Conservation (phyloP, 1,284 basidiomycete genomes). For the Cutaneotrichosporon spelunceum region DNA sequence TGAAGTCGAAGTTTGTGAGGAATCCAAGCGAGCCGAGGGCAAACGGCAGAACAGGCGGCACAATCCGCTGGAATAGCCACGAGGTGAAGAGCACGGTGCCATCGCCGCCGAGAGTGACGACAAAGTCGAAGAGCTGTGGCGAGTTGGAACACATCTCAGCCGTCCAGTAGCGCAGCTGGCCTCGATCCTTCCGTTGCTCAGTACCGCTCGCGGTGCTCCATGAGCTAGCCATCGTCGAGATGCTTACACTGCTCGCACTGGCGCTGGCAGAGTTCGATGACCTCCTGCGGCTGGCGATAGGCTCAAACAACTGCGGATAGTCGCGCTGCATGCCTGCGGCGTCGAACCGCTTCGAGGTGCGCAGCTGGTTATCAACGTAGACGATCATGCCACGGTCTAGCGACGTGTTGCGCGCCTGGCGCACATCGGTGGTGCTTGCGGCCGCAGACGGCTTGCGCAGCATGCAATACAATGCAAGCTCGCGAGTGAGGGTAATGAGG, state of each 20-base stretch:
- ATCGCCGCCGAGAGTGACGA: slow-evolving; percentile 96
- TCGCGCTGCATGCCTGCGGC: slow-evolving; percentile 80
- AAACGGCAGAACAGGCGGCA: slow-evolving; percentile 95
- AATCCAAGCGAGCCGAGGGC: slow-evolving; percentile 98
- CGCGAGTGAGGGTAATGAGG: slow-evolving; percentile 88
- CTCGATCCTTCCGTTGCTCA: slow-evolving; percentile 58
- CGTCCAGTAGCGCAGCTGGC: slow-evolving; percentile 96
- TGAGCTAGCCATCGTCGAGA: slow-evolving; percentile 29
- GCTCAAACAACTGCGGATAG: slow-evolving; percentile 82
- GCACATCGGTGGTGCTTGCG: slow-evolving; percentile 53
- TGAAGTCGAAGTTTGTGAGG: slow-evolving; percentile 96
- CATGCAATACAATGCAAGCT: slow-evolving; percentile 95
- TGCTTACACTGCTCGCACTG: slow-evolving; percentile 35
- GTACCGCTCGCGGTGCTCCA: slow-evolving; percentile 8
- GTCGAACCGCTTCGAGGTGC: slow-evolving; percentile 87
- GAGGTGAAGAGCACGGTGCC: slow-evolving; percentile 98
- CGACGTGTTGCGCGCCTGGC: not conserved
- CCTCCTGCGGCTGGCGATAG: slow-evolving; percentile 63
- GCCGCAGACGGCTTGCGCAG: slow-evolving; percentile 55
- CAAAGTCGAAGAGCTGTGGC: slow-evolving; percentile 96
- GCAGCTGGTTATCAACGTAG: slow-evolving; percentile 95
- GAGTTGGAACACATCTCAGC: slow-evolving; percentile 89
- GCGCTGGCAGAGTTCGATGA: slow-evolving; percentile 56
- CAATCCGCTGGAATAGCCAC: slow-evolving; percentile 97
- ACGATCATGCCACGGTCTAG: slow-evolving; percentile 26